A percentile compares a stretch with the other conserved stretches of the same genome.
These are phyloP conservation scores for Alternaria ventricosa DNA, from an alignment of 2,329 filamentous ascomycete genomes.

Conservation along the genomic window DNA sequence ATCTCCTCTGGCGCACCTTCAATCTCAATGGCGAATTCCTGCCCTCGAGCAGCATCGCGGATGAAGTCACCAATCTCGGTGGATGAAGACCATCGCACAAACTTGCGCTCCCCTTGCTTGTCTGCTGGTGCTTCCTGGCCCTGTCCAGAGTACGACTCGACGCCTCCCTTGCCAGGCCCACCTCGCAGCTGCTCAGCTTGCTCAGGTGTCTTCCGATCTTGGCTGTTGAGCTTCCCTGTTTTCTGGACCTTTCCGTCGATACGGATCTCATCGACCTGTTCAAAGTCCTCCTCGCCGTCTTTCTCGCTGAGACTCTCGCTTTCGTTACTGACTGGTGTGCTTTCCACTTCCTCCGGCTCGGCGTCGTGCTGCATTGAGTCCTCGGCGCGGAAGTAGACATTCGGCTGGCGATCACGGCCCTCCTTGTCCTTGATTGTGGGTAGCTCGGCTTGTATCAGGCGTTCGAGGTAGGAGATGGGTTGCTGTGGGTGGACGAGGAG, in stretches of 20 bases:
- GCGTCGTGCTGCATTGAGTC: constrained; percentile 69
- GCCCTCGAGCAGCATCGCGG: constrained; percentile 81
- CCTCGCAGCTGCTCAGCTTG: constrained; percentile 52
- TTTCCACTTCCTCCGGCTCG: constrained; percentile 31
- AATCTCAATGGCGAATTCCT: constrained; percentile 84
- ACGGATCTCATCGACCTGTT: constrained; percentile 57
- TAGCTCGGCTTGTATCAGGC: constrained; percentile 86
- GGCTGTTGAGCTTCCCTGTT: constrained; percentile 51
- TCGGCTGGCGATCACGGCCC: constrained; percentile 73
- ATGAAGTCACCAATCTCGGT: constrained; percentile 96
- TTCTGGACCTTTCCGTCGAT: constrained; percentile 58
- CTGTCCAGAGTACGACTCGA: constrained; percentile 74
- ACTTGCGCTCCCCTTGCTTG: constrained; percentile 61
- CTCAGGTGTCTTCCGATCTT: constrained; percentile 35
- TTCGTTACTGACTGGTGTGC: constrained; percentile 35
- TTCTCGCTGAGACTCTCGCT: constrained; percentile 34
- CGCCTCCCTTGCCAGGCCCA: constrained; percentile 62
- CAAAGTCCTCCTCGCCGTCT: constrained; percentile 50
- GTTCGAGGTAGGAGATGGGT: constrained; percentile 87
- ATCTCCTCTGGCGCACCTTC: constrained; percentile 74
- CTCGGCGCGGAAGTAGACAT: constrained; percentile 80
- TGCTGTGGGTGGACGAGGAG: constrained; percentile 89
- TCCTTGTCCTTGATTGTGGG: constrained; percentile 68
- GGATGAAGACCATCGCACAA: constrained; percentile 86
- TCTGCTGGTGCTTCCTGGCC: constrained; percentile 63